Conservation (phyloP, 495 filamentous ascomycete species). For the Penicillium pancosmium region DNA sequence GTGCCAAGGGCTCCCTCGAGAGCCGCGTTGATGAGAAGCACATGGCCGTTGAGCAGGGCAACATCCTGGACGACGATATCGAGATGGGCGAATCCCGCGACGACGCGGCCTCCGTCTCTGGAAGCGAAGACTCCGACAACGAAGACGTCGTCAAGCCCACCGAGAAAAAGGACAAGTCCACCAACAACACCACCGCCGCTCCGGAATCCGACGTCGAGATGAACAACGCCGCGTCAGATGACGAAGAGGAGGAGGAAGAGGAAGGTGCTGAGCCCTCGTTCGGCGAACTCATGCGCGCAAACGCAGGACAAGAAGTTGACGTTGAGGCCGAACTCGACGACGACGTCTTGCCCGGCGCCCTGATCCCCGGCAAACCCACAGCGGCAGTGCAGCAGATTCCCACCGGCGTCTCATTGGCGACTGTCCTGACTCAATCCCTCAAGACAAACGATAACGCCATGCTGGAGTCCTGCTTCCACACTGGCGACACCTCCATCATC, state of each 20-base stretch:
- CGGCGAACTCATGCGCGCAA: constrained; percentile 79
- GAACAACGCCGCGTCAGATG: constrained; percentile 41
- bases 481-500: constrained; percentile 71
- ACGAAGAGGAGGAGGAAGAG: constrained; percentile 50
- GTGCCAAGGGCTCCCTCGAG: constrained; percentile 60
- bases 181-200: constrained; percentile 31
- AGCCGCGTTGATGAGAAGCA: constrained; percentile 73
- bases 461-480: constrained; percentile 89
- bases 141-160: constrained; percentile 43
- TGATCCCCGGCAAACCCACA: constrained; percentile 43
- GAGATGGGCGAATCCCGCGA: constrained; percentile 54
- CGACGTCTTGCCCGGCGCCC: constrained; percentile 41
- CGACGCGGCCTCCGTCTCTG: constrained; percentile 39
- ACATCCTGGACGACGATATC: constrained; percentile 44
- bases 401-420: constrained; percentile 79
- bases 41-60: constrained; percentile 60
- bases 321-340: constrained; percentile 61
- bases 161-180: constrained; percentile 37
- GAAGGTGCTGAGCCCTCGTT: constrained; percentile 73
- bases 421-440: constrained; percentile 88
- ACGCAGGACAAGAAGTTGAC: constrained; percentile 70
- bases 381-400: constrained; percentile 57
- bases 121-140: constrained; percentile 45
- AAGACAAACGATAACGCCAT: constrained; percentile 85
- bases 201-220: constrained; percentile 48